phyloP scores from a whole-genome alignment of 352 stramenopile genomes.

The Globisporangium iwayamae region DNA sequence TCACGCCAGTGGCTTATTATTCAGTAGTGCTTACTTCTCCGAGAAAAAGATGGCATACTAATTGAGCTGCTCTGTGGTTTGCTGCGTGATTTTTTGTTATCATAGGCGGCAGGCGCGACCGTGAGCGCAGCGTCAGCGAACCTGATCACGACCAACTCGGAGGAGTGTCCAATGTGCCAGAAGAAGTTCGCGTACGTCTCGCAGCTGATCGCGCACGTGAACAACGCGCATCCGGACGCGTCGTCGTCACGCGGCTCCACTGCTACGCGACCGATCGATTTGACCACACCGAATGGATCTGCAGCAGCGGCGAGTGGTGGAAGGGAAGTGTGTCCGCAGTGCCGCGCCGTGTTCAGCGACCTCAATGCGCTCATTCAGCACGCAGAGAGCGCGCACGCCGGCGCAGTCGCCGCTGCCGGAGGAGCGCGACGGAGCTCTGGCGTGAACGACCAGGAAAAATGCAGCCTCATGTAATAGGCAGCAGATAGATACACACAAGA shows the following conservation, averaged over 20 bases:
- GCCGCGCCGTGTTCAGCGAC: constrained; percentile 47
- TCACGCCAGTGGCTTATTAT: too few relatives aligned
- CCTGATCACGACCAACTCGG: constrained; percentile 35
- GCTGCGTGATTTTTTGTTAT: background rate
- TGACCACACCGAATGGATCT: constrained; percentile 1
- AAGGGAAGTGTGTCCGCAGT: constrained; percentile 69
- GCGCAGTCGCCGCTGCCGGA: constrained; percentile 12
- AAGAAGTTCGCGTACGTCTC: constrained; percentile 69
- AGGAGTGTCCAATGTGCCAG: constrained; percentile 72
- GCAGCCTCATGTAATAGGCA: constrained; percentile 42
- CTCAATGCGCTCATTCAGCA: constrained; percentile 57
- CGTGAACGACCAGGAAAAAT: constrained; percentile 46
- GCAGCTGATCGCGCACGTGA: constrained; percentile 74
- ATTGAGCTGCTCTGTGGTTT: background rate
- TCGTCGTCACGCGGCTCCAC: constrained; percentile 3
- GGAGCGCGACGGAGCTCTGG: constrained; percentile 2
- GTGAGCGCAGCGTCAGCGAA: constrained; percentile 15
- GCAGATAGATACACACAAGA: background rate
- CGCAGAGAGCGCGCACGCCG: constrained; percentile 47
- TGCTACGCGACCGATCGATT: constrained; percentile 3
- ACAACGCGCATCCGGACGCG: constrained; percentile 58
- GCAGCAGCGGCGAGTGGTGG: constrained; percentile 9
- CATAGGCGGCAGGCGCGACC: constrained; percentile 10
- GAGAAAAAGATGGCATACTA: background rate
- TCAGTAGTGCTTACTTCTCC: background rate